Base-by-base conservation (phyloP, 345 rosid genomes). In the Ailanthus altissimus region DNA sequence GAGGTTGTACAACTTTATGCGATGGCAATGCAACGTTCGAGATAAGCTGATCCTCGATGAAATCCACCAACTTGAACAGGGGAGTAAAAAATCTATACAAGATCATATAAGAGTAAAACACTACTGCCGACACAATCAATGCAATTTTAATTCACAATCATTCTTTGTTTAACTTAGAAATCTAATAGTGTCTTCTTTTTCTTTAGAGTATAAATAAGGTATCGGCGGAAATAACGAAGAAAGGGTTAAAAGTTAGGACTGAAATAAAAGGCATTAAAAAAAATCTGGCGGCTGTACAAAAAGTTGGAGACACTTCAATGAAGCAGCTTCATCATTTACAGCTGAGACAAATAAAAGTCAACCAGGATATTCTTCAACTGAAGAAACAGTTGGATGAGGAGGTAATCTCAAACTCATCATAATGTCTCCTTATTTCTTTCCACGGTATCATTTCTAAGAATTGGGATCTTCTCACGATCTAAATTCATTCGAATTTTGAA, bases 261-360 rank as follows among this genome's bases (percentile, higher is more conserved):
- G 10, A 45, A 68, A 65, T 56, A 4, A 47, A 65, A 57, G 5
- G 1, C 2, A 18, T 46, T n/a, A 13, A 45, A 47, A 28, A 64
- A 53, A 21, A 64, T 1, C 18, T 74, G 54, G 51, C 74, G n/a
- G n/a, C n/a, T n/a, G n/a, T n/a, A n/a, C n/a, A n/a, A 16, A 75
- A 60, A 10, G 16, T 49, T 11, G 1, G 32, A 28, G 28, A 3
- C 59, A 32, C 20, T 21, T 46, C 58, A 46, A 12, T 3, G 43
- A 73, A 58, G 64, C 49, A 65, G 45, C 13, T 25, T 16, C 16
- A n/a, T 9, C 50, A 12, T n/a, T 25, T 45, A 38, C 18, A 11
- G 21, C 15, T n/a, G 6, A 79, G 21, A 38, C 60, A 57, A n/a
- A 8, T 8, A 8, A 56, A 59, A 38, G 69, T 47, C 16, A 6